Evolutionary conservation across 1,284 basidiomycete genomes (phyloP), one percentile per base, ranked within the genome.

Genomic region (Malassezia cuniculi): DNA sequence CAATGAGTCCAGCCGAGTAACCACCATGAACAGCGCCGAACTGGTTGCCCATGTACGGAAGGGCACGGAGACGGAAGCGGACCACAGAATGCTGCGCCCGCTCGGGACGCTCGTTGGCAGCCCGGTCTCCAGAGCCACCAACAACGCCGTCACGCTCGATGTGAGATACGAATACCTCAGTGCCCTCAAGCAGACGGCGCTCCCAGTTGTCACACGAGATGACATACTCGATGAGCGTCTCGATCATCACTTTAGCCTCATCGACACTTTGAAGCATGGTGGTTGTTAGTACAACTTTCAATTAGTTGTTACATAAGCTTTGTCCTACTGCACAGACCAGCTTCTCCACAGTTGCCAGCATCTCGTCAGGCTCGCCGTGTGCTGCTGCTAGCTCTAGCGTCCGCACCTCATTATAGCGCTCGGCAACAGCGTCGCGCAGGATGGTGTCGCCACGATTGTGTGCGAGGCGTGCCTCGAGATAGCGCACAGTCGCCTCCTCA

Each of bases 11-110:
- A 6, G 42, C 42, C 3, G 32, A 17, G 24, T 33, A 45, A 3
- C 42, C 42, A 10, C 42, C 42, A 19, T 45, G 42, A 36, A 45
- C 28, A 14, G 33, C 36, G 20, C 42, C 42, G 19, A 39, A 45
- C 14, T 14, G 19, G 30, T 45, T 45, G 1, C 31, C 25, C 32
- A 45, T 34, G 19, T 31, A 22, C 27, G 20, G 15, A 27, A 19
- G n/a, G 5, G 39, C 32, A 12, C 31, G 15, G 17, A 45, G 7
- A 12, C 42, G 42, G 18, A 45, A 34, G 10, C 42, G 31, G 21
- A 45, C 28, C 32, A 18, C 25, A n/a, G 27, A 16, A 6, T 24
- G 10, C 15, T 12, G 1, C 11, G 42, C 42, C 11, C 42, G 42
- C 29, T 14, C n/a, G 7, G 42, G 42, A 27, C 25, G 36, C 21